These are phyloP conservation scores for Lentinula edodes DNA, from an alignment of 768 basidiomycete species.

Conservation along the genomic window DNA sequence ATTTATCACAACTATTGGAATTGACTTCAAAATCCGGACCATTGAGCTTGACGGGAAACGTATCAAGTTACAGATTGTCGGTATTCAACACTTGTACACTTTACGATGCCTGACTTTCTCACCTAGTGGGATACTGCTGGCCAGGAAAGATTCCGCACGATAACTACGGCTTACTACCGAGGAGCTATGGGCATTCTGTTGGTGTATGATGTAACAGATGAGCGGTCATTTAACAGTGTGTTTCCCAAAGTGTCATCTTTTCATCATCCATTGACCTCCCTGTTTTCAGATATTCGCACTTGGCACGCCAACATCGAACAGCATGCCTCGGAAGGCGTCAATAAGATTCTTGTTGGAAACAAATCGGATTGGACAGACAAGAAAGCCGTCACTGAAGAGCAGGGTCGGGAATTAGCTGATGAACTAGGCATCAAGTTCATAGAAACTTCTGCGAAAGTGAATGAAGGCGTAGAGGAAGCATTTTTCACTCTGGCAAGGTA, in stretches of 20 bases:
- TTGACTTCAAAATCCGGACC: conserved; percentile 99
- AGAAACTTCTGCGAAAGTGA: conserved; percentile 96
- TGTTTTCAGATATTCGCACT: conserved; percentile 80
- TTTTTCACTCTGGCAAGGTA: conserved; percentile 97
- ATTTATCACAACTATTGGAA: conserved; percentile 99
- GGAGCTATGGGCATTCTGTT: conserved; percentile 98
- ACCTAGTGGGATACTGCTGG: conserved; percentile 97
- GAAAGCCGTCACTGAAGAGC: conserved; percentile 84
- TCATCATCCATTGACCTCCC: background rate
- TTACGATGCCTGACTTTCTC: background rate
- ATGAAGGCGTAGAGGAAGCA: conserved; percentile 97
- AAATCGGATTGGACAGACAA: conserved; percentile 99
- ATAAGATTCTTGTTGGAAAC: conserved; percentile 99
- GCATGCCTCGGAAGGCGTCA: conserved; percentile 97
- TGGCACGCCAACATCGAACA: conserved; percentile 99
- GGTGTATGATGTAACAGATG: conserved; percentile 97
- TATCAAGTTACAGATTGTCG: conserved; percentile 97
- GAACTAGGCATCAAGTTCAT: conserved; percentile 96
- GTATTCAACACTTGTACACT: conserved; percentile 21
- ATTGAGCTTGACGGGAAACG: conserved; percentile 98
- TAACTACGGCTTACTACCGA: conserved; percentile 98
- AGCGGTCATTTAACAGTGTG: conserved; percentile 92
- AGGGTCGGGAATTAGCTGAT: conserved; percentile 86
- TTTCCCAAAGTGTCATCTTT: conserved; percentile 18
- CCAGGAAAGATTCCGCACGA: conserved; percentile 97